Evolutionary conservation across 2,329 filamentous ascomycete species (phyloP), one percentile per base, ranked within the genome.

Genomic region (Colletotrichum graminicola): DNA sequence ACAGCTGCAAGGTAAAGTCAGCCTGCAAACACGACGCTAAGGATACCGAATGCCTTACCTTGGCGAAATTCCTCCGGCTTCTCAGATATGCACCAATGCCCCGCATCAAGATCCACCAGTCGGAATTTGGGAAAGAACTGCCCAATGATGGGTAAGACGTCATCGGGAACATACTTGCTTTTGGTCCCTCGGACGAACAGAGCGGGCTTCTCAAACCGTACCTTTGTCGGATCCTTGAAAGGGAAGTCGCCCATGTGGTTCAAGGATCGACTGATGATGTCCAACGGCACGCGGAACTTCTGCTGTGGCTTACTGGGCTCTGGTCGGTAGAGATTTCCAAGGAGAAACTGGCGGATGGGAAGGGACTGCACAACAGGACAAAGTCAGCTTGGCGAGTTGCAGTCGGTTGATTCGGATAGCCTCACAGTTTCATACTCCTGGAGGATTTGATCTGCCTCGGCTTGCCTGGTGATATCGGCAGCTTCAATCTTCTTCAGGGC

Each of bases 41-140:
- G 18, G 29, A 26, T 14, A 23, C 47, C 67, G 41, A 62, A 23
- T 34, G 55, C 79, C 87, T 79, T 79, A 94, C 93, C 91, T 85
- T 88, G 84, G 78, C 91, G 89, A 75, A 97, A 97, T 12, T 86
- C 90, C 77, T 94, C 90, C 0, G 94, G 94, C 76, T 94, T 91
- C 84, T 97, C 94, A n/a, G 93, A 94, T 73, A 95, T 94, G 6
- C 97, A 84, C 94, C 94, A 97, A 80, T 97, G 94, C 0, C 94
- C 94, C 11, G 91, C 88, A 47, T 96, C 91, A 41, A 97, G 83
- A 81, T 95, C 92, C 60, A 86, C 89, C 39, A 96, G 77, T 78
- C 89, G 83, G 77, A 96, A 97, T 32, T 86, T 85, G 14, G 94
- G 94, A 78, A 97, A 97, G 82, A 97, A 96, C 73, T 90, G 87